These are phyloP conservation scores for Kluyveromyces sp. DNA, from an alignment of 1,139 yeast species.

Conservation along the genomic window DNA sequence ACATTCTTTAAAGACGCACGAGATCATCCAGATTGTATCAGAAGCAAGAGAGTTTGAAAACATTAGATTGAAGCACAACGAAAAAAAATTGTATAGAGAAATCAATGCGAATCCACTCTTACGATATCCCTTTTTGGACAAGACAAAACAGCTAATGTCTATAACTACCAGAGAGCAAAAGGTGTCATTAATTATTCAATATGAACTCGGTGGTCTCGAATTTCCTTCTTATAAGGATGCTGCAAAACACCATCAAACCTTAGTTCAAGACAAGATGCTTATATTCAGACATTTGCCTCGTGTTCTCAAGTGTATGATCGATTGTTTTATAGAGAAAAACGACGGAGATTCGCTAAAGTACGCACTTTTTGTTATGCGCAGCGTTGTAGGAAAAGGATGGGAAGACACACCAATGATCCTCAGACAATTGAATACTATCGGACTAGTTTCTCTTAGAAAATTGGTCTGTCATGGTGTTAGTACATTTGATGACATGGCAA, in stretches of 20 bases:
- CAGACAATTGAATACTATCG: constrained; percentile 40
- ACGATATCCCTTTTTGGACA: constrained; percentile 29
- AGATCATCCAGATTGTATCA: constrained; percentile 29
- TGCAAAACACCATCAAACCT: constrained; percentile 31
- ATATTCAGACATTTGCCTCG: constrained; percentile 37
- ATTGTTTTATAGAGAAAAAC: constrained; percentile 34
- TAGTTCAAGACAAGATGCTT: constrained; percentile 36
- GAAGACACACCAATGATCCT: constrained; percentile 38
- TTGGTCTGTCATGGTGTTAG: constrained; percentile 32
- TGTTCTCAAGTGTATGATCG: constrained; percentile 37
- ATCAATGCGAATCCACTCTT: constrained; percentile 35
- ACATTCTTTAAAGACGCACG: constrained; percentile 15
- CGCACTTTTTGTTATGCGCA: constrained; percentile 33
- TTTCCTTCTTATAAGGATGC: constrained; percentile 38
- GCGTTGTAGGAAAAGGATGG: constrained; percentile 41
- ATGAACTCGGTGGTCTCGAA: constrained; percentile 41
- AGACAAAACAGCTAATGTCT: constrained; percentile 20
- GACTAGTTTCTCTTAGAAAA: constrained; percentile 34
- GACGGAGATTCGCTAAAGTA: constrained; percentile 36
- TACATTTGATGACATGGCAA: constrained; percentile 27
- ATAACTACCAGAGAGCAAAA: constrained; percentile 30
- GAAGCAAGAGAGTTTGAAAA: constrained; percentile 36
- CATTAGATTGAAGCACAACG: constrained; percentile 36
- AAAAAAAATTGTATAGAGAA: constrained; percentile 36
- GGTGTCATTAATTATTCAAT: constrained; percentile 36